These are phyloP conservation scores for Lactarius indigo DNA, from an alignment of 768 basidiomycete species.

Conservation along the genomic window DNA sequence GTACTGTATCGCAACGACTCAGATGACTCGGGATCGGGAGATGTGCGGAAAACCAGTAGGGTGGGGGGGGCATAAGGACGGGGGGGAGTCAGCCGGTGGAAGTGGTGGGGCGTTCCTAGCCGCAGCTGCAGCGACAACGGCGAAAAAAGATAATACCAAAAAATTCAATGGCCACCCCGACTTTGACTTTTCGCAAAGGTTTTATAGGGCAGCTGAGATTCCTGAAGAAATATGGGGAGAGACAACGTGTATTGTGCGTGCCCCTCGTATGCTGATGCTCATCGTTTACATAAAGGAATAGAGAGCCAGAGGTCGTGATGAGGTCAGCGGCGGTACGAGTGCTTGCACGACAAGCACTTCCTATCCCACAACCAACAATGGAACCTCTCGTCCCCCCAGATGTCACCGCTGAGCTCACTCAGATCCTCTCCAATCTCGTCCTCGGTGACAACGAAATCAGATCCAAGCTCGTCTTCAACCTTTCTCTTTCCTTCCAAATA, in stretches of 20 bases:
- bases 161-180: too few relatives aligned
- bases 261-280: too few relatives aligned
- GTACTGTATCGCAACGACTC: constrained; percentile 24
- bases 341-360: too few relatives aligned
- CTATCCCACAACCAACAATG: constrained; percentile 1
- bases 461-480: constrained; percentile 45
- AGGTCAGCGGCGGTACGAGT: neutral
- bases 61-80: constrained; percentile 22
- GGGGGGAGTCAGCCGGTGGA: constrained; percentile 17
- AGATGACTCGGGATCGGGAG: constrained; percentile 8
- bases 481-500: constrained; percentile 1
- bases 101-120: constrained; percentile 12
- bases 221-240: too few relatives aligned
- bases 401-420: constrained; percentile 72
- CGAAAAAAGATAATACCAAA: too few relatives aligned
- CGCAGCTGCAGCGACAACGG: constrained; percentile 33
- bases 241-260: too few relatives aligned
- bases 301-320: constrained; percentile 2
- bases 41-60: constrained; percentile 6
- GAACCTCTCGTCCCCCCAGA: constrained; percentile 47
- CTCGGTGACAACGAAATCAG: constrained; percentile 82
- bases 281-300: constrained; percentile 13
- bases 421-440: constrained; percentile 81
- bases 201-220: too few relatives aligned
- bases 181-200: too few relatives aligned